A percentile compares a stretch with the other conserved stretches of the same genome.
Conservation (phyloP, 2,329 filamentous ascomycete species). For the Fusarium acutatum region DNA sequence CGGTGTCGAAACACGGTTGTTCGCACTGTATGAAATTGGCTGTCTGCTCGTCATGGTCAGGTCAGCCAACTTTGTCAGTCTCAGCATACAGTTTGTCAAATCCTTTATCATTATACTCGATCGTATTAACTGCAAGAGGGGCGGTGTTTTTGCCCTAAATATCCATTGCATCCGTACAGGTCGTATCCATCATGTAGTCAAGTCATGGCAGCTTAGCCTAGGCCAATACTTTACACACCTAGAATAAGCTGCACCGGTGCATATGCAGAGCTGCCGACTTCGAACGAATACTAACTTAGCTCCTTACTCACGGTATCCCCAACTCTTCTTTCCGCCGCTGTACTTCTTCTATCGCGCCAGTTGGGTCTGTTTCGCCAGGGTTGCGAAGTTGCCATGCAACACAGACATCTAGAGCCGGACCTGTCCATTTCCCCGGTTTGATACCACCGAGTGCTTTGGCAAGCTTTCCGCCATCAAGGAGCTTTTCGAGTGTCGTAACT, state of each 20-base stretch:
- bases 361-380: conserved; percentile 68
- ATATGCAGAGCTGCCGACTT: neutral
- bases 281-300: neutral
- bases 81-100: neutral
- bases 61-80: neutral
- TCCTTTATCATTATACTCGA: neutral
- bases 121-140: neutral
- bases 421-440: conserved; percentile 87
- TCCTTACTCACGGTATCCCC: conserved; percentile 45
- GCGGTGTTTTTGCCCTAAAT: neutral
- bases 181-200: neutral
- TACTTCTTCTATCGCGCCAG: conserved; percentile 69
- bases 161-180: neutral
- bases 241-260: neutral
- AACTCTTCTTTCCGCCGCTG: conserved; percentile 60
- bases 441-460: conserved; percentile 70
- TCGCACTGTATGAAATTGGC: neutral
- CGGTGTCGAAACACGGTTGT: neutral
- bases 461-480: conserved; percentile 80
- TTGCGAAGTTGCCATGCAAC: conserved; percentile 91
- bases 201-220: neutral
- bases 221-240: no score
- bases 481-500: conserved; percentile 64
- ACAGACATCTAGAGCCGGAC: conserved; percentile 78
- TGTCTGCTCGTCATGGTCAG: neutral